Conservation (phyloP, 2,329 filamentous ascomycete species). For the Colletotrichum phormii region DNA sequence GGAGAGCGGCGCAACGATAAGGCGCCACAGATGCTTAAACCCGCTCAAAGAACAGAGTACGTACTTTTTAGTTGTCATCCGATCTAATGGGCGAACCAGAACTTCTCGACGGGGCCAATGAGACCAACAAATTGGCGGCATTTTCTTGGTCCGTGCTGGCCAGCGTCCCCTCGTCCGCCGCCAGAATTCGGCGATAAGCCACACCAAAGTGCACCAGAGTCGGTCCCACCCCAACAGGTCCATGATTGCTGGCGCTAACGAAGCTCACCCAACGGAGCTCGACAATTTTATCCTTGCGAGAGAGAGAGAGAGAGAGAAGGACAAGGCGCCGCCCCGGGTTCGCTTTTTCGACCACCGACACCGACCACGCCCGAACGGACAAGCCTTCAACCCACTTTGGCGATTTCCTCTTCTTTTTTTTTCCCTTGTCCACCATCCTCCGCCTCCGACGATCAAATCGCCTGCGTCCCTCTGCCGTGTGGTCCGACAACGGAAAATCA, state of each 20-base stretch:
- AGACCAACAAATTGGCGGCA: conserved; percentile 16
- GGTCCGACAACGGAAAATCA: conserved; percentile 7
- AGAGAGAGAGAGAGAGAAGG: background rate
- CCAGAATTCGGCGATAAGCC: conserved; percentile 20
- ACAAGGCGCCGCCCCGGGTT: background rate
- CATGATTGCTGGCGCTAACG: background rate
- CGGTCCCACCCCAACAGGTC: conserved; percentile 31
- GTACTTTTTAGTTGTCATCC: conserved; percentile 2
- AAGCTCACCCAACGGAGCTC: conserved; percentile 33
- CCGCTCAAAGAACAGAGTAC: conserved; percentile 5
- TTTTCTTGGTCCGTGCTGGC: conserved; percentile 1
- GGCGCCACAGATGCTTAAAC: conserved; percentile 5
- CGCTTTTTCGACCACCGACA: conserved; percentile 6
- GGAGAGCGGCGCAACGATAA: conserved; percentile 32
- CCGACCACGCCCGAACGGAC: conserved; percentile 14
- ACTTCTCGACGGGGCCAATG: background rate
- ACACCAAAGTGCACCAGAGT: background rate
- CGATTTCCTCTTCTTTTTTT: conserved; percentile 29
- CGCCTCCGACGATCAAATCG: background rate
- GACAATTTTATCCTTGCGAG: conserved; percentile 27
- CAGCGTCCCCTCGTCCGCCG: background rate
- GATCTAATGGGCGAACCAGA: conserved; percentile 8
- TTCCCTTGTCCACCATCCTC: background rate
- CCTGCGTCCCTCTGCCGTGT: background rate
- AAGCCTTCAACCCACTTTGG: conserved; percentile 28